Conservation (phyloP, 768 basidiomycete genomes). For the Tylopilus intermedius region DNA sequence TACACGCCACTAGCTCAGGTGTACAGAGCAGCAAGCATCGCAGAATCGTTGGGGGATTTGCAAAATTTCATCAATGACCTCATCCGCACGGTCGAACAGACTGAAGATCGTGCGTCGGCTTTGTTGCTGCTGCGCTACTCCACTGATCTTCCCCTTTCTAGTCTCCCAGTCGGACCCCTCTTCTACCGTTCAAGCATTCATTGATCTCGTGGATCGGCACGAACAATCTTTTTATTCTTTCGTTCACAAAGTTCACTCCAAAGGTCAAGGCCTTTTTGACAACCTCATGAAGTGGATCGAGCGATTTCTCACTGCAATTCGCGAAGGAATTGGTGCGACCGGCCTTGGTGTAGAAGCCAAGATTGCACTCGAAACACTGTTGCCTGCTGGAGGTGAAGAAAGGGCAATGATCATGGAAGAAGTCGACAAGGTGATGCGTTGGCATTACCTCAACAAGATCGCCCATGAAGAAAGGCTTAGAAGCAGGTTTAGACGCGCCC, state of each 20-base stretch:
- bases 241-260: conserved; percentile 97
- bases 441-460: conserved; percentile 93
- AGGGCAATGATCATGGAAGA: conserved; percentile 76
- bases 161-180: conserved; percentile 82
- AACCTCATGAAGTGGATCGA: conserved; percentile 96
- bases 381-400: conserved; percentile 78
- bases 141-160: conserved; percentile 26
- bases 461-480: conserved; percentile 88
- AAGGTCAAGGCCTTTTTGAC: conserved; percentile 91
- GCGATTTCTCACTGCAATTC: conserved; percentile 83
- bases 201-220: conserved; percentile 88
- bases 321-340: conserved; percentile 73
- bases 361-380: conserved; percentile 81
- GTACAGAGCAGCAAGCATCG: conserved; percentile 94
- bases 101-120: conserved; percentile 72
- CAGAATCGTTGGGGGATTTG: conserved; percentile 85
- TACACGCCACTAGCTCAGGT: conserved; percentile 95
- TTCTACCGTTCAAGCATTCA: conserved; percentile 85
- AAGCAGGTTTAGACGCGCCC: conserved; percentile 69
- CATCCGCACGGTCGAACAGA: conserved; percentile 87
- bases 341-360: conserved; percentile 9
- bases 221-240: conserved; percentile 95
- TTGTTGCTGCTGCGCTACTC: background rate
- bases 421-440: conserved; percentile 82
- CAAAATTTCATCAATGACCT: conserved; percentile 95